These are phyloP conservation scores for Theobroma grandiflorum DNA, from an alignment of 441 rosid species.

Conservation along the genomic window DNA sequence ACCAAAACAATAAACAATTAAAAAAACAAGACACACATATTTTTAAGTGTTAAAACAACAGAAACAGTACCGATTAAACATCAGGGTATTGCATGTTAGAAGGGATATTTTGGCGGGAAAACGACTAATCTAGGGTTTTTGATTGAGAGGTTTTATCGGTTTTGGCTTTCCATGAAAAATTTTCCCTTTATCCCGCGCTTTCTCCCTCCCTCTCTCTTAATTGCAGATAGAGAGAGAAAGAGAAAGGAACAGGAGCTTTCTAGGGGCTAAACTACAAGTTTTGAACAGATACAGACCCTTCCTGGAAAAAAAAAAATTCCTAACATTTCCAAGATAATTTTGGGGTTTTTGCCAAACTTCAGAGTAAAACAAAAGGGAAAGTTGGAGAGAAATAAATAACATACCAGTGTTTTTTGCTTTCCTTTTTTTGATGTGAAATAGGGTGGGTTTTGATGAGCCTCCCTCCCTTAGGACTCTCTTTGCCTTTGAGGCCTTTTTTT, in stretches of 20 bases:
- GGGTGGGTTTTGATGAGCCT: conserved; percentile 14
- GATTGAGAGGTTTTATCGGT: neutral
- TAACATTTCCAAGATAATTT: neutral
- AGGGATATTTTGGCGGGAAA: conserved; percentile 68
- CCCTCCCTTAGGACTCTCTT: conserved; percentile 8
- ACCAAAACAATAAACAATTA: conserved; percentile 2
- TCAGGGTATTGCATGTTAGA: conserved; percentile 11
- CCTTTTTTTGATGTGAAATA: neutral
- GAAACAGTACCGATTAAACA: neutral
- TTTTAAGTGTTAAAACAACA: neutral
- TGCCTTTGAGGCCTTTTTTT: neutral
- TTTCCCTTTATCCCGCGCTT: conserved; percentile 32
- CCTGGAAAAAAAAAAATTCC: conserved; percentile 17
- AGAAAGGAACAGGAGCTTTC: neutral
- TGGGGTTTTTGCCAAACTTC: neutral
- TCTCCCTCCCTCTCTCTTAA: conserved; percentile 30
- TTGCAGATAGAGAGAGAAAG: conserved; percentile 34
- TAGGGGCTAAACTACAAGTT: conserved; percentile 44
- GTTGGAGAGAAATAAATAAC: conserved; percentile 1
- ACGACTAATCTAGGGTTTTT: conserved; percentile 42
- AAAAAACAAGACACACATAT: conserved; percentile 12
- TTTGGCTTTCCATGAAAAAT: conserved; percentile 15
- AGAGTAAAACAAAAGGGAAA: neutral
- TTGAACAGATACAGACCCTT: conserved; percentile 52
- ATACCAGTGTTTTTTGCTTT: conserved; percentile 38